Evolutionary conservation across 1,284 basidiomycete species (phyloP).

Genomic region (Wolfiporia cocos): DNA sequence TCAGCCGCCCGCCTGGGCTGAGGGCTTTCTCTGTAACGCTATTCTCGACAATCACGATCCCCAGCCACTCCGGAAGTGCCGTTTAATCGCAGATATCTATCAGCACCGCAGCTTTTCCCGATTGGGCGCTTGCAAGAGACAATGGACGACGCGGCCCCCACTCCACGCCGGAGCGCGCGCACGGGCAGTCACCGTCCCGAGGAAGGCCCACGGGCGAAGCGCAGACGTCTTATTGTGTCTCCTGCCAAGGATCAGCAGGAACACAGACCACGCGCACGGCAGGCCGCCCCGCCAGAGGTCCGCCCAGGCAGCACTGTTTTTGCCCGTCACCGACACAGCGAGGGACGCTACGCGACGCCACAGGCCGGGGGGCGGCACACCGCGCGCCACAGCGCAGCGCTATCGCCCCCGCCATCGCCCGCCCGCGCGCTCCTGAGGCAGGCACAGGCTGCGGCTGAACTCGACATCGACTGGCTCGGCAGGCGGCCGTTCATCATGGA

Average conservation of each 20-base stretch:
- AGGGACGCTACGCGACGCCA: conserved; percentile 10
- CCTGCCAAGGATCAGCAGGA: neutral
- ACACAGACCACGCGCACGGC: neutral
- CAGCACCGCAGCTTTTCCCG: too few species aligned
- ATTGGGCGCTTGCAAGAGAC: too few species aligned
- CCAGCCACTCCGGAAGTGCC: too few species aligned
- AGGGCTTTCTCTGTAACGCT: too few species aligned
- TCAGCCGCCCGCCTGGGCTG: too few species aligned
- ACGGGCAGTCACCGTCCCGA: too few species aligned
- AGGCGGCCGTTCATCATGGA: conserved; percentile 23
- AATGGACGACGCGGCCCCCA: neutral
- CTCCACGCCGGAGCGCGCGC: neutral
- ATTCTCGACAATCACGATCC: too few species aligned
- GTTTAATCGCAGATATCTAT: too few species aligned
- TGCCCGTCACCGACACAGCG: conserved; percentile 5
- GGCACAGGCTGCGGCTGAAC: conserved; percentile 15
- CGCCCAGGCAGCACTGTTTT: neutral
- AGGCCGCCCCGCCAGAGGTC: conserved; percentile 2
- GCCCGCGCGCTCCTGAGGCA: conserved; percentile 16
- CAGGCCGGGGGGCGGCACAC: conserved; percentile 3
- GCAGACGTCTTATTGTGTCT: too few species aligned
- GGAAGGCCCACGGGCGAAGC: too few species aligned
- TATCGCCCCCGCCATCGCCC: conserved; percentile 14
- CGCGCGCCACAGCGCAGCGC: conserved; percentile 4
- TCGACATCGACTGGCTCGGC: conserved; percentile 12